A percentile compares a stretch with the other conserved stretches of the same genome.
These are phyloP conservation scores for Nitzschia sp. DNA, from an alignment of 108 stramenopile genomes.

Conservation along the genomic window DNA sequence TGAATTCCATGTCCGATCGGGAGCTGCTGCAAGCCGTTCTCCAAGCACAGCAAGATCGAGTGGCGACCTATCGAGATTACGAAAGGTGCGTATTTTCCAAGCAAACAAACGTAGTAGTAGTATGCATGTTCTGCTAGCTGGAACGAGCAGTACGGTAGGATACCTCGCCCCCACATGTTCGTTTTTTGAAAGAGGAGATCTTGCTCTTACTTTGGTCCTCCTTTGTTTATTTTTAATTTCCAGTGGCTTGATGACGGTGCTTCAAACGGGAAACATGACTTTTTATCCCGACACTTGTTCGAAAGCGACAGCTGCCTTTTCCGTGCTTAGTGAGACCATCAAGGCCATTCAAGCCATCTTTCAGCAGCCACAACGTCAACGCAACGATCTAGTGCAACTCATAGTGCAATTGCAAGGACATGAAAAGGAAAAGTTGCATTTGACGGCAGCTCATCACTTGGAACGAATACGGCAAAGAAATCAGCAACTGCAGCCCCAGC, in stretches of 20 bases:
- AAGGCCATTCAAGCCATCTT: slow-evolving; percentile 36
- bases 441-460: slow-evolving; percentile 82
- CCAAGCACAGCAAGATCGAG: slow-evolving; percentile 67
- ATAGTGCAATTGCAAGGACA: slow-evolving; percentile 54
- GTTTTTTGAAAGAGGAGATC: too few relatives aligned
- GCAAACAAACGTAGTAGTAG: not conserved
- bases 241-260: slow-evolving; percentile 50
- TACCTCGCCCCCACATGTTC: not conserved
- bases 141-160: not conserved
- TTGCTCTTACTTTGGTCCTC: not conserved
- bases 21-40: slow-evolving; percentile 59
- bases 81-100: slow-evolving; percentile 44
- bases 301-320: slow-evolving; percentile 72
- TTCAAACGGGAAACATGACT: slow-evolving; percentile 64
- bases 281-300: slow-evolving; percentile 65
- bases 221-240: not conserved
- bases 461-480: slow-evolving; percentile 67
- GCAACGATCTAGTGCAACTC: slow-evolving; percentile 23
- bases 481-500: not conserved
- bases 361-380: not conserved
- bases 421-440: slow-evolving; percentile 78
- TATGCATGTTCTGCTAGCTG: too few relatives aligned
- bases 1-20: slow-evolving; percentile 31
- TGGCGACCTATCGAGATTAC: slow-evolving; percentile 59
- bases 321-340: slow-evolving; percentile 78